Conservation (phyloP, 2,329 filamentous ascomycete genomes). For the Nectriaceae sp. region DNA sequence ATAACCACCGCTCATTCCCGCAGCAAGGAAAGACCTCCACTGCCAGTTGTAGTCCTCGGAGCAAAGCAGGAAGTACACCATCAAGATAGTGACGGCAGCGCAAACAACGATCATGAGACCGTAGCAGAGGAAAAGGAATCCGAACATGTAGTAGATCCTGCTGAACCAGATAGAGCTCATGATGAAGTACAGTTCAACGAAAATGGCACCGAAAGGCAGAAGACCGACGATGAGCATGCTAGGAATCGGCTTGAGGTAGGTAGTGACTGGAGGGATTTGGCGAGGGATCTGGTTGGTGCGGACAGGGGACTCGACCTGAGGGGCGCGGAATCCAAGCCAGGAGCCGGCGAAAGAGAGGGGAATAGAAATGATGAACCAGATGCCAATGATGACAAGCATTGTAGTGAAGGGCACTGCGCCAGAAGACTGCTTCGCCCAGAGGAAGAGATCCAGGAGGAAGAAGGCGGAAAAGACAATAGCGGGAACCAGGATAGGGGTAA, state of each 20-base stretch:
- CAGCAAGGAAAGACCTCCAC: constrained; percentile 91
- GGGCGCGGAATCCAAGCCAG: constrained; percentile 86
- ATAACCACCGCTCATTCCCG: constrained; percentile 86
- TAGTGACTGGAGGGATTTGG: constrained; percentile 83
- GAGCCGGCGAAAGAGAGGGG: constrained; percentile 88
- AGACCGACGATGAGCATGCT: constrained; percentile 92
- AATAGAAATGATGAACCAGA: constrained; percentile 97
- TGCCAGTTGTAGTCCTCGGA: constrained; percentile 99
- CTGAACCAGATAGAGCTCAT: constrained; percentile 99
- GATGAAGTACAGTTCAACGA: constrained; percentile 98
- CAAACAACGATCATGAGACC: constrained; percentile 96
- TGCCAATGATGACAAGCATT: constrained; percentile 89
- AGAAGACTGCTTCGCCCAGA: constrained; percentile 90
- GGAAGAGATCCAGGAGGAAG: constrained; percentile 93
- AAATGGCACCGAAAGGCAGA: constrained; percentile 93
- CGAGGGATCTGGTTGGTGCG: constrained; percentile 97
- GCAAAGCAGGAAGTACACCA: constrained; percentile 96
- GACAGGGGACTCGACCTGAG: constrained; percentile 74
- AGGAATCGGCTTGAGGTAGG: constrained; percentile 83
- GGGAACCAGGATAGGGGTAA: constrained; percentile 85
- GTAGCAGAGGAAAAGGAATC: constrained; percentile 97
- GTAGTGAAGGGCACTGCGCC: constrained; percentile 95
- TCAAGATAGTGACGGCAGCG: constrained; percentile 86
- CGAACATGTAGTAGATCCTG: constrained; percentile 99
- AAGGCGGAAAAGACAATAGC: constrained; percentile 84